Percentiles rank a stretch among this genome's conserved stretches.
Evolutionary conservation across 169 alveolate genomes (phyloP).

Genomic region (Plasmodium yoelii): DNA sequence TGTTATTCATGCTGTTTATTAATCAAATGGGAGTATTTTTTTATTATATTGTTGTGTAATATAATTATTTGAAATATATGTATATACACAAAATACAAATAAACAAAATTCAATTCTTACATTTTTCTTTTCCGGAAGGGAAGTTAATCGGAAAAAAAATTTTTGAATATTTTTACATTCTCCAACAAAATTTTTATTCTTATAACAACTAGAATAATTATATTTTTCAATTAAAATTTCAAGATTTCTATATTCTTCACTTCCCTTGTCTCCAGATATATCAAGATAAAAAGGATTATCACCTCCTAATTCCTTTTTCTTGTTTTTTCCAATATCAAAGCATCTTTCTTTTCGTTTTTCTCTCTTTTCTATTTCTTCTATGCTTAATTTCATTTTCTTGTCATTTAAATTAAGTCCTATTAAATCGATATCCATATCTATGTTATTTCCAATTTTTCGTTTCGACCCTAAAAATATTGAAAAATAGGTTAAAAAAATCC

Average conservation of each 20-base stretch:
- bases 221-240: slow-evolving; percentile 53
- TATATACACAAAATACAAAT: not conserved
- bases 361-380: slow-evolving; percentile 49
- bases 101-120: slow-evolving; percentile 12
- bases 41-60: not conserved
- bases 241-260: slow-evolving; percentile 17
- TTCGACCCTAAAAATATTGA: slow-evolving; percentile 10
- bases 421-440: slow-evolving; percentile 28
- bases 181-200: slow-evolving; percentile 83
- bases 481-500: not conserved
- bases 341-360: slow-evolving; percentile 44
- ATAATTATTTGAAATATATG: not conserved
- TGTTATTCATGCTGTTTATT: not conserved
- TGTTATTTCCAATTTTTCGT: slow-evolving; percentile 4
- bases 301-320: slow-evolving; percentile 1
- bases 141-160: slow-evolving; percentile 85
- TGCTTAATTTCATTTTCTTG: slow-evolving; percentile 43
- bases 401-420: slow-evolving; percentile 9
- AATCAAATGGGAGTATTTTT: too few relatives aligned
- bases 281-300: slow-evolving; percentile 20
- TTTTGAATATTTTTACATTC: slow-evolving; percentile 85
- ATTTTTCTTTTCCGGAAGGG: slow-evolving; percentile 88
- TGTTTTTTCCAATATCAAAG: slow-evolving; percentile 16
- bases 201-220: slow-evolving; percentile 42
- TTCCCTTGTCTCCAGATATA: slow-evolving; percentile 13